Evolutionary conservation across 306 rosid species (phyloP).

Genomic region (Betula pendula): DNA sequence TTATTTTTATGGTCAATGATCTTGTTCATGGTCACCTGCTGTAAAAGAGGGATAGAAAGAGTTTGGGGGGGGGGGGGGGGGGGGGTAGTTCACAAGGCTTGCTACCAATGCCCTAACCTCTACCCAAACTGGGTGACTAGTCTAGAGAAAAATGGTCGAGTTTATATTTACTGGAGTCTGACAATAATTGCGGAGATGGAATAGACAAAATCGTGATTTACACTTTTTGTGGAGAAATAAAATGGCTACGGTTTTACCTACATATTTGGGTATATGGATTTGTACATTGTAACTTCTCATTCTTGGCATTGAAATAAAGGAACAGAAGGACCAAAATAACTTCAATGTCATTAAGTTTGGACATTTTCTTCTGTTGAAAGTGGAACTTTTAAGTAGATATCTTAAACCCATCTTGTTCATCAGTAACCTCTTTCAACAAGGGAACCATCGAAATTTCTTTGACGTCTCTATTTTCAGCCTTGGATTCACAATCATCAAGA

Average conservation of each 20-base stretch:
- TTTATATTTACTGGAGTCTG: not conserved
- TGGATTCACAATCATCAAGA: constrained; percentile 24
- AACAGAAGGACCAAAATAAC: not conserved
- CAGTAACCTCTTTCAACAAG: not conserved
- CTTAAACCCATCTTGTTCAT: not conserved
- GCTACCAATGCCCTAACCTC: not conserved
- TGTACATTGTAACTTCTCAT: not conserved
- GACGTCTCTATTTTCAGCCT: not conserved
- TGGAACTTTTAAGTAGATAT: not conserved
- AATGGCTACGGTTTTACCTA: not conserved
- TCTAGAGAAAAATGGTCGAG: not conserved
- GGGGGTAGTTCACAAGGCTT: not conserved
- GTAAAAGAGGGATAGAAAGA: too few species aligned
- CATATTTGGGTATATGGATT: not conserved
- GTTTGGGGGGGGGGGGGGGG: too few species aligned
- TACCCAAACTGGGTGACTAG: not conserved
- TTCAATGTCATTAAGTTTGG: not conserved
- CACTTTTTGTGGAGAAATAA: not conserved
- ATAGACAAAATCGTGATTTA: not conserved
- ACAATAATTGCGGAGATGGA: not conserved
- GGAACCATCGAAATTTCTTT: constrained; percentile 3
- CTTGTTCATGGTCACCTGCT: too few species aligned
- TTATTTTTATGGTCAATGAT: too few species aligned
- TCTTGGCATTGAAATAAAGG: not conserved
- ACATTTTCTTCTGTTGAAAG: not conserved